These are phyloP conservation scores for Vigna unguiculata DNA, from an alignment of 306 rosid species.

Conservation along the genomic window DNA sequence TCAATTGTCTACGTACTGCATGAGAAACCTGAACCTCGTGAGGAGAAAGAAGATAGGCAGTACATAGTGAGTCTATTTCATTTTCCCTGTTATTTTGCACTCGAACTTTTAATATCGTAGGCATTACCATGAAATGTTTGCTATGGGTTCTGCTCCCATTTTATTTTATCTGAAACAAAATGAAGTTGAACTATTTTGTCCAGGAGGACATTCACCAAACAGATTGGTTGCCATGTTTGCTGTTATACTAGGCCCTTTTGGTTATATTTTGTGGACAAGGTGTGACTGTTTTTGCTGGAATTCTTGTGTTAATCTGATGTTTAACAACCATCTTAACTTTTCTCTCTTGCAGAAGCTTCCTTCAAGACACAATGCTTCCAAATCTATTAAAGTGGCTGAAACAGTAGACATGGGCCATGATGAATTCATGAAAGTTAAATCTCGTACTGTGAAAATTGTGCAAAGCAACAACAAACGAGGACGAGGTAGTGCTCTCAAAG, in stretches of 20 bases:
- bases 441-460: conserved; percentile 53
- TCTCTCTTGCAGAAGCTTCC: conserved; percentile 67
- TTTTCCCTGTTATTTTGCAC: conserved; percentile 21
- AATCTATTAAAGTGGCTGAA: conserved; percentile 57
- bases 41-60: conserved; percentile 56
- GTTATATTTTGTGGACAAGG: not conserved
- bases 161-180: not conserved
- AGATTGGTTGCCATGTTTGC: conserved; percentile 22
- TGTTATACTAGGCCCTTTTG: not conserved
- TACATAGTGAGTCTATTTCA: conserved; percentile 55
- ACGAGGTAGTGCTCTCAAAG: conserved; percentile 65
- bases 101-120: not conserved
- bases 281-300: conserved; percentile 24
- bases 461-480: conserved; percentile 68
- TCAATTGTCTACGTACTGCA: conserved; percentile 56
- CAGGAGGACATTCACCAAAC: not conserved
- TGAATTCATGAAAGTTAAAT: conserved; percentile 54
- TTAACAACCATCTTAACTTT: conserved; percentile 40
- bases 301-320: not conserved
- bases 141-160: not conserved
- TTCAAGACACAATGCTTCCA: conserved; percentile 56
- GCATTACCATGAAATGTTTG: conserved; percentile 28
- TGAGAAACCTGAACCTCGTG: conserved; percentile 64
- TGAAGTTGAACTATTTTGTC: conserved; percentile 7
- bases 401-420: conserved; percentile 52